Percentiles rank a stretch among this genome's conserved stretches.
These are phyloP conservation scores for Wallacemonas sp. DNA, from an alignment of 208 protist species.

Conservation along the genomic window DNA sequence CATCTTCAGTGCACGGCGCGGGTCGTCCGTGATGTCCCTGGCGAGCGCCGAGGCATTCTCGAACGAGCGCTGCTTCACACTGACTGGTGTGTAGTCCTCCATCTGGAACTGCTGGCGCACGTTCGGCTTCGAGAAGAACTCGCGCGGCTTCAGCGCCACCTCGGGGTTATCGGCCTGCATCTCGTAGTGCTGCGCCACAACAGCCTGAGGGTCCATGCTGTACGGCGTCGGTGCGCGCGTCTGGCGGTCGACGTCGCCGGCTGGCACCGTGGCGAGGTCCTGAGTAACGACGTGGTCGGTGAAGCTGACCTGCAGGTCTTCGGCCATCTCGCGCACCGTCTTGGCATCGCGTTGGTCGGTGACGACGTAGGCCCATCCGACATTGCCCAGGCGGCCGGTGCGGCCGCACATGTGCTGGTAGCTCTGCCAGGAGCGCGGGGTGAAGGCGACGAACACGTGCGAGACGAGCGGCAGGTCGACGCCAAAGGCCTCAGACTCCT, in stretches of 20 bases:
- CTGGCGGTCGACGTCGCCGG: conserved; percentile 53
- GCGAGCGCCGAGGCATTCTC: conserved; percentile 57
- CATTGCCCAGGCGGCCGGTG: conserved; percentile 67
- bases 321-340: conserved; percentile 52
- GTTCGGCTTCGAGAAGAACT: conserved; percentile 77
- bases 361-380: conserved; percentile 87
- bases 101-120: conserved; percentile 63
- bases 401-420: conserved; percentile 87
- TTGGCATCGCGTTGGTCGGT: conserved; percentile 61
- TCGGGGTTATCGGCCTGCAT: conserved; percentile 78
- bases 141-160: conserved; percentile 58
- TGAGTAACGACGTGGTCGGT: conserved; percentile 54
- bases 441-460: conserved; percentile 85
- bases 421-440: conserved; percentile 58
- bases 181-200: conserved; percentile 79
- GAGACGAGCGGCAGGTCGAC: conserved; percentile 77
- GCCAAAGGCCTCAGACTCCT: conserved; percentile 76
- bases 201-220: conserved; percentile 82
- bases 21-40: conserved; percentile 55
- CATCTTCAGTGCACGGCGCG: conserved; percentile 49
- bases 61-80: conserved; percentile 55
- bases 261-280: conserved; percentile 33
- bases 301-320: conserved; percentile 71
- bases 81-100: conserved; percentile 80
- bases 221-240: conserved; percentile 70